Evolutionary conservation across 306 rosid species (phyloP).

Genomic region (Senna siamea): DNA sequence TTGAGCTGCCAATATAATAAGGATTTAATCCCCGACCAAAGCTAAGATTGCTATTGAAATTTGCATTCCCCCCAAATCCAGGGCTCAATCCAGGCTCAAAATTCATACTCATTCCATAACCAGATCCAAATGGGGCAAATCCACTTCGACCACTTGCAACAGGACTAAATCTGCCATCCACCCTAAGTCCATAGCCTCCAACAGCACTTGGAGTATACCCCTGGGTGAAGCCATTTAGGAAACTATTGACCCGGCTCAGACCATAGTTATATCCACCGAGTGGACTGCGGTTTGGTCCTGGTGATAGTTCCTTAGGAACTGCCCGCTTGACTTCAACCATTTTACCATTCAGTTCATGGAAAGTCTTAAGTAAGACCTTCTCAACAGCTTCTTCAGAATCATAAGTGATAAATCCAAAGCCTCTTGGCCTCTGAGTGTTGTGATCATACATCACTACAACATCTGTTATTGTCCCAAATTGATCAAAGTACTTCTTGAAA

Average conservation of each 20-base stretch:
- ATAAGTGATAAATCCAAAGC: conserved; percentile 94
- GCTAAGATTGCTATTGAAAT: conserved; percentile 66
- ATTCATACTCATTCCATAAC: conserved; percentile 86
- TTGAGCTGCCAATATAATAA: conserved; percentile 70
- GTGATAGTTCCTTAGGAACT: conserved; percentile 96
- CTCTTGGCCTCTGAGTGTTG: conserved; percentile 97
- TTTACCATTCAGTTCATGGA: conserved; percentile 96
- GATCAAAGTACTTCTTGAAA: conserved; percentile 91
- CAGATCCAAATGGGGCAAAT: conserved; percentile 77
- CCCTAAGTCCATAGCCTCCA: conserved; percentile 82
- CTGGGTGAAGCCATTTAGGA: conserved; percentile 81
- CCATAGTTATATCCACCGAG: conserved; percentile 75
- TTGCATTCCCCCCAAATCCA: conserved; percentile 79
- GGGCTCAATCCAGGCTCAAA: conserved; percentile 81
- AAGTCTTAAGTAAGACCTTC: conserved; percentile 79
- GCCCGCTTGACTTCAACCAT: conserved; percentile 99
- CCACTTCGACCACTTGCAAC: conserved; percentile 81
- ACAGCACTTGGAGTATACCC: conserved; percentile 74
- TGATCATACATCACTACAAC: conserved; percentile 99
- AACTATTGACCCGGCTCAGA: conserved; percentile 79
- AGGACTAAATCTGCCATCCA: conserved; percentile 90
- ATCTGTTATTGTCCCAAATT: conserved; percentile 96
- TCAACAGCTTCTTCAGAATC: conserved; percentile 99
- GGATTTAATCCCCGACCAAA: conserved; percentile 86
- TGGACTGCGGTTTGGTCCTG: conserved; percentile 88